Conservation (phyloP, 2,329 filamentous ascomycete species). For the Aquanectria penicillioides region DNA sequence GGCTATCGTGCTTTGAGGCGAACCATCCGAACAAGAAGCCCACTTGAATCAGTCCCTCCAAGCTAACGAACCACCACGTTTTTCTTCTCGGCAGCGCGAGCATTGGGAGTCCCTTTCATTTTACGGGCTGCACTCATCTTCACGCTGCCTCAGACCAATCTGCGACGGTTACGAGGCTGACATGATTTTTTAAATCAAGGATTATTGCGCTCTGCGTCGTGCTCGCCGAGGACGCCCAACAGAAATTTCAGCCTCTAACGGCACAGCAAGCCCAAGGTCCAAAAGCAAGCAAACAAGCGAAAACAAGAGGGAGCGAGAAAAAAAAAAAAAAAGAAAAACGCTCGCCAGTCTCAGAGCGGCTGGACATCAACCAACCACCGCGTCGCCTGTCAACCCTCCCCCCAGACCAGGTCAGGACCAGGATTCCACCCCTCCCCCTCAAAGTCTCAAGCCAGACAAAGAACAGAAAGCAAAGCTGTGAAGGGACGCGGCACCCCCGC, state of each 20-base stretch:
- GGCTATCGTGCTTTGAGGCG: neutral
- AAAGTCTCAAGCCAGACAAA: neutral
- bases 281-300: neutral
- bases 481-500: neutral
- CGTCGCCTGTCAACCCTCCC: neutral
- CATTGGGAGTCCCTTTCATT: no score
- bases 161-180: no score
- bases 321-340: neutral
- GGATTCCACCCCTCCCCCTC: neutral
- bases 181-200: no score
- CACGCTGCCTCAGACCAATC: no score
- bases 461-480: neutral
- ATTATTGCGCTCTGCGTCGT: no score
- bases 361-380: conserved; percentile 8
- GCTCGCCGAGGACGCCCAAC: no score
- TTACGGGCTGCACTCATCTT: no score
- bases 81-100: no score
- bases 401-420: conserved; percentile 1
- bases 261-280: neutral
- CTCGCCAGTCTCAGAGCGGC: conserved; percentile 11
- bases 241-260: neutral
- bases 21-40: neutral
- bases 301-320: neutral
- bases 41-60: no score
- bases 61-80: no score